Evolutionary conservation across 192 early-diverging fungal genomes (phyloP), one percentile per base, ranked within the genome.

Genomic region (Dissophora ornata): DNA sequence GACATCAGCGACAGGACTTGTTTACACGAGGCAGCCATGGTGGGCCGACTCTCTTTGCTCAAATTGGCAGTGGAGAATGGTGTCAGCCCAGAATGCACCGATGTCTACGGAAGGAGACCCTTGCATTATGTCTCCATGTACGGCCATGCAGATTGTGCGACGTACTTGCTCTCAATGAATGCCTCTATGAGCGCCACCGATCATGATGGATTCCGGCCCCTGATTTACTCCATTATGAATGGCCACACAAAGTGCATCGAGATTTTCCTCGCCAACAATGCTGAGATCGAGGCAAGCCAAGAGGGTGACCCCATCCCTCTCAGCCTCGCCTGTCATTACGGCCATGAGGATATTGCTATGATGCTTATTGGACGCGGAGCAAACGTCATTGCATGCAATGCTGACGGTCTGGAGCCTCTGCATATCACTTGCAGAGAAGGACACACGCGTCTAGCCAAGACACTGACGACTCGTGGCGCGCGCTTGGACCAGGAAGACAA

Each of bases 61-160:
- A 75, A 85, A 62, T 64, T 91, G 28, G 83, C 81, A 30, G 67
- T 90, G 33, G 71, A 84, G 12, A 67, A 82, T 64, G 83, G 87
- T 60, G 61, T 84, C 36, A 56, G 82, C 80, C 61, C 86, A 13
- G 83, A 90, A 57, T 86, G 79, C 28, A 69, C 84, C n/a, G 98
- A 99, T 77, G 91, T 95, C 38, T 98, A 98, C 79, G 94, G 91
- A 51, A 81, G 96, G 46, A 91, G 87, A 19, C 90, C 97, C 3
- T 63, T 97, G 32, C 98, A 99, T 75, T 99, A 99, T 69, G 94
- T 93, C 0, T 89, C 94, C 12, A 96, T 98, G 91, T 89, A 96
- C 65, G 97, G 95, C 18, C 88, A 91, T 61, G 69, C 79, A 12
- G 89, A 90, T 8, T 90, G 90, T 28, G 73, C 96, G 21, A 82